phyloP scores from a whole-genome alignment of 148 eudicot genomes.

The Pharnaceum exiguum region DNA sequence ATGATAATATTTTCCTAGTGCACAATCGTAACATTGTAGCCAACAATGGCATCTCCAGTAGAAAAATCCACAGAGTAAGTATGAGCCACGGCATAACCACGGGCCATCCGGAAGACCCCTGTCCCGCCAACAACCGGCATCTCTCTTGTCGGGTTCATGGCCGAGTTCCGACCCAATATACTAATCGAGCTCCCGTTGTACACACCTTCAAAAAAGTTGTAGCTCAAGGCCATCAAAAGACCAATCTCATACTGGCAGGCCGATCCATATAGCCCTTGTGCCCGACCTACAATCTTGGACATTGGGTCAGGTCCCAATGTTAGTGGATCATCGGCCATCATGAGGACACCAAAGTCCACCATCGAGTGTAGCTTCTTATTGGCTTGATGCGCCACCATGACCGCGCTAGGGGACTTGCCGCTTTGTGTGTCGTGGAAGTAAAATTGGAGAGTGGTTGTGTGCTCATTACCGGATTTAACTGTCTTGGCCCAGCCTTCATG shows the following conservation, averaged over 20 bases:
- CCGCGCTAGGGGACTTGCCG: constrained; percentile 28
- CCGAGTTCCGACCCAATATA: constrained; percentile 42
- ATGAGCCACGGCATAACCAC: constrained; percentile 35
- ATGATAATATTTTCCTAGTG: constrained; percentile 21
- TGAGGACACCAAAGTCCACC: constrained; percentile 32
- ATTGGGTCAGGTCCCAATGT: constrained; percentile 44
- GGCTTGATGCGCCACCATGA: constrained; percentile 32
- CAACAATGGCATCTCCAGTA: constrained; percentile 49
- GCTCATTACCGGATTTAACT: constrained; percentile 5
- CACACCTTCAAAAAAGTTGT: constrained; percentile 38
- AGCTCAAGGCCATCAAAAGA: constrained; percentile 45
- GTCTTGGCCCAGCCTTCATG: constrained; percentile 35
- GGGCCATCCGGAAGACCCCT: constrained; percentile 50
- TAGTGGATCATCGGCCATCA: constrained; percentile 50
- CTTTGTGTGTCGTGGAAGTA: constrained; percentile 51
- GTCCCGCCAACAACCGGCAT: constrained; percentile 67
- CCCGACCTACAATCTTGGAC: constrained; percentile 50
- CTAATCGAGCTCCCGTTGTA: constrained; percentile 57
- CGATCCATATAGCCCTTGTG: constrained; percentile 51
- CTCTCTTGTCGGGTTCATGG: constrained; percentile 35
- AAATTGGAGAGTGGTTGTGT: constrained; percentile 43
- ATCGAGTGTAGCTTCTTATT: constrained; percentile 7
- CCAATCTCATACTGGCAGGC: constrained; percentile 28
- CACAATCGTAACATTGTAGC: constrained; percentile 40
- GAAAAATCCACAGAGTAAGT: constrained; percentile 22